phyloP scores from a whole-genome alignment of 805 yeast genomes.

The Kuraishia borneana region DNA sequence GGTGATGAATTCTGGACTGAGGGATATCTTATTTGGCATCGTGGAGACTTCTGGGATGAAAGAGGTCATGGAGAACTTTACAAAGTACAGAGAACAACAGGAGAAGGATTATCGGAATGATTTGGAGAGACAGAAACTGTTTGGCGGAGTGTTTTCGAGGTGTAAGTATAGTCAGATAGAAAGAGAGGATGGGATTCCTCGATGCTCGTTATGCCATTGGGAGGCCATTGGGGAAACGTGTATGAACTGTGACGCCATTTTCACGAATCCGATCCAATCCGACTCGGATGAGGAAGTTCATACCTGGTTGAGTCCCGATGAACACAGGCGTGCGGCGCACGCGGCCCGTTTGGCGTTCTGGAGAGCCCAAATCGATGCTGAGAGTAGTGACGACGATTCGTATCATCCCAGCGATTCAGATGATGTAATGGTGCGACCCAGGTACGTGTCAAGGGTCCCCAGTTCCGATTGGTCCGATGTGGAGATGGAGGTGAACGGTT shows the following conservation, averaged over 20 bases:
- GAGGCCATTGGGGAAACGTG: conserved; percentile 62
- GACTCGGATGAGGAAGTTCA: not conserved
- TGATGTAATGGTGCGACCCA: not conserved
- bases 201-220: conserved; percentile 76
- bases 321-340: not conserved
- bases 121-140: conserved; percentile 21
- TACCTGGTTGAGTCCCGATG: not conserved
- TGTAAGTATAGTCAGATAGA: conserved; percentile 44
- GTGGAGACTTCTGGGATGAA: conserved; percentile 22
- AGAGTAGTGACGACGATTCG: not conserved
- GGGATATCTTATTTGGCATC: conserved; percentile 31
- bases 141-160: conserved; percentile 36
- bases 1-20: conserved; percentile 37
- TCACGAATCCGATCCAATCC: conserved; percentile 11
- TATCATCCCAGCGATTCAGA: too few relatives aligned
- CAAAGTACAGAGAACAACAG: conserved; percentile 16
- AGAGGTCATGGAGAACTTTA: conserved; percentile 4
- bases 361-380: not conserved
- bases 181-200: conserved; percentile 57
- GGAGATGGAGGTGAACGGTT: too few relatives aligned
- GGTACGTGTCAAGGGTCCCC: not conserved
- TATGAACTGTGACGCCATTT: conserved; percentile 52
- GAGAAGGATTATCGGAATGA: conserved; percentile 29
- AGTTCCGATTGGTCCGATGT: too few relatives aligned
- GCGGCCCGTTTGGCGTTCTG: not conserved